Conservation (phyloP, 257 asterid genomes). For the Nicotiana tabacum region DNA sequence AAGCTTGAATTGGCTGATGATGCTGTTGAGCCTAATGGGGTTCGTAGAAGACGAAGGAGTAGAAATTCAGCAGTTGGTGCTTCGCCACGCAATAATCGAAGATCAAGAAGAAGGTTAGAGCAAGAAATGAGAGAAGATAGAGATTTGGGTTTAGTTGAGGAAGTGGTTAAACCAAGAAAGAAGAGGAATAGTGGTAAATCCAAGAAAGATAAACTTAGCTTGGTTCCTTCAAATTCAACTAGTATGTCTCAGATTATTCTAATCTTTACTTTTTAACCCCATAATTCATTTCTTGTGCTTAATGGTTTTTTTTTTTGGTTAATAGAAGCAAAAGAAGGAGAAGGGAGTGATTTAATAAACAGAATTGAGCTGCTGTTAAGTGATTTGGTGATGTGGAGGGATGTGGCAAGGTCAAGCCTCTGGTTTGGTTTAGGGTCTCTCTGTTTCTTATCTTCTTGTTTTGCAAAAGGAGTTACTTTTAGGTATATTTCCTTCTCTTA, state of each 20-base stretch:
- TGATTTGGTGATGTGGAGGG: slow-evolving; percentile 90
- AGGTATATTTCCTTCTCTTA: slow-evolving; percentile 38
- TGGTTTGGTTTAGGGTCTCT: slow-evolving; percentile 94
- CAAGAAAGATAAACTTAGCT: slow-evolving; percentile 44
- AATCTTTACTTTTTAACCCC: background rate
- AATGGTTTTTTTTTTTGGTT: background rate
- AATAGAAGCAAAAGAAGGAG: slow-evolving; percentile 36
- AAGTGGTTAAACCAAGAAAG: slow-evolving; percentile 54
- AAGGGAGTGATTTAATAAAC: slow-evolving; percentile 40
- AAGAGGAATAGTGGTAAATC: slow-evolving; percentile 53
- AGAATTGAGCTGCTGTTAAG: slow-evolving; percentile 41
- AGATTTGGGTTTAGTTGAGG: slow-evolving; percentile 56
- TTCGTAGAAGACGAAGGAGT: slow-evolving; percentile 43
- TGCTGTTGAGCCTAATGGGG: slow-evolving; percentile 37
- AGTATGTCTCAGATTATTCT: slow-evolving; percentile 34
- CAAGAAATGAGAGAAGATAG: slow-evolving; percentile 65
- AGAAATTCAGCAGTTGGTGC: slow-evolving; percentile 29
- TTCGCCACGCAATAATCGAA: slow-evolving; percentile 62
- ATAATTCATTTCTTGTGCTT: slow-evolving; percentile 6
- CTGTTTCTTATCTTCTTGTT: slow-evolving; percentile 79
- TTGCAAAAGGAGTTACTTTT: slow-evolving; percentile 51
- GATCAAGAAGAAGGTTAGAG: slow-evolving; percentile 62
- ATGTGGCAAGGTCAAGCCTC: slow-evolving; percentile 86
- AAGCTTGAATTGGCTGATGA: slow-evolving; percentile 49
- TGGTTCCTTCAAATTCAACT: slow-evolving; percentile 33